These are phyloP conservation scores for Neolentinus lepideus DNA, from an alignment of 1,284 basidiomycete species.

Conservation along the genomic window DNA sequence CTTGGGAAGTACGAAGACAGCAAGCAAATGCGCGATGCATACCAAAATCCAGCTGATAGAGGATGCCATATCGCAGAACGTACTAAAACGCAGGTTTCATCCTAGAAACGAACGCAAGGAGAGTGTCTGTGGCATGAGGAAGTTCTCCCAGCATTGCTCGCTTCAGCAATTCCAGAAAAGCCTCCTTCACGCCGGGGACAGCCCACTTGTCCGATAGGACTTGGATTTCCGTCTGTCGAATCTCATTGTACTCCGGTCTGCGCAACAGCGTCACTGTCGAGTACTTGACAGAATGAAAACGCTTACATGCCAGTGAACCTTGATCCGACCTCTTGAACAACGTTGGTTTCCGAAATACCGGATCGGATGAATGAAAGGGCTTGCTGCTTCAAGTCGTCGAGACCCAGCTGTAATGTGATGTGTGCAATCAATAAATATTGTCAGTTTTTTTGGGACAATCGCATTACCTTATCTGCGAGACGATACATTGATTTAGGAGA, in stretches of 20 bases:
- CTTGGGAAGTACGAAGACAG: too few relatives aligned
- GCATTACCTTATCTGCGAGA: neutral
- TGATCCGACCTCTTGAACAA: neutral
- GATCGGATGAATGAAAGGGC: neutral
- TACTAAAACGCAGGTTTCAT: neutral
- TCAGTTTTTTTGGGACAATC: too few relatives aligned
- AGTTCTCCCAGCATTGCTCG: neutral
- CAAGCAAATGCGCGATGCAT: too few relatives aligned
- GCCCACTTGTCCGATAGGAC: neutral
- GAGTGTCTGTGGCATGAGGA: neutral
- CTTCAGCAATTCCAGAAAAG: neutral
- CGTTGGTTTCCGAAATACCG: neutral
- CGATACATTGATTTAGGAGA: slow-evolving; percentile 2
- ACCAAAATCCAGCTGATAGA: too few relatives aligned
- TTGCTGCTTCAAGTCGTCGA: neutral
- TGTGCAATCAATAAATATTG: neutral
- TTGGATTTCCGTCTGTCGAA: neutral
- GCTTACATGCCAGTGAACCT: neutral
- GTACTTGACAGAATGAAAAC: neutral
- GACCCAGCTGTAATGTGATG: neutral
- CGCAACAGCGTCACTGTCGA: neutral
- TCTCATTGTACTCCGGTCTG: neutral
- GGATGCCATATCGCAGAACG: too few relatives aligned
- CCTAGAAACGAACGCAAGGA: neutral
- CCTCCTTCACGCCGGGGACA: neutral